A percentile compares a stretch with the other conserved stretches of the same genome.
These are phyloP conservation scores for Chamaenerion angustifolium DNA, from an alignment of 345 rosid species.

Conservation along the genomic window DNA sequence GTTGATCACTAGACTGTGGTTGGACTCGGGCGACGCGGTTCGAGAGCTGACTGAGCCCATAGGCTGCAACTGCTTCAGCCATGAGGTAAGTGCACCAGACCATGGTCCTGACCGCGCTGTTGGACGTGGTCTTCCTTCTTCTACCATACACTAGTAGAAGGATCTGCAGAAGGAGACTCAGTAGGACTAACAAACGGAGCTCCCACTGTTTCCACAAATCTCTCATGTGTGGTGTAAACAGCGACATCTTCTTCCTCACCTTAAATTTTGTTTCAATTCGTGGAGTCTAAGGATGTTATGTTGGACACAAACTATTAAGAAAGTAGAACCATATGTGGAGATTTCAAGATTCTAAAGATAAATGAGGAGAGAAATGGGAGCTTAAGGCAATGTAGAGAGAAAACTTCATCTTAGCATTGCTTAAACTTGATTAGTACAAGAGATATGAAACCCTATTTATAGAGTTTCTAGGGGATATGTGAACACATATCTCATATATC, in stretches of 20 bases:
- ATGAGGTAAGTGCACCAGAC: conserved; percentile 49
- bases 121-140: conserved; percentile 5
- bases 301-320: too few species aligned
- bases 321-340: too few species aligned
- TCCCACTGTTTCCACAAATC: conserved; percentile 17
- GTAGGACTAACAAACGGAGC: conserved; percentile 7
- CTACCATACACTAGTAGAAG: conserved; percentile 6
- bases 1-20: not conserved
- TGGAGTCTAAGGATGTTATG: too few species aligned
- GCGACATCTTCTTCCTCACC: not conserved
- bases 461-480: too few species aligned
- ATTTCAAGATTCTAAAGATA: too few species aligned
- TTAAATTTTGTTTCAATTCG: not conserved
- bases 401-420: too few species aligned
- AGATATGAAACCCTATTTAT: too few species aligned
- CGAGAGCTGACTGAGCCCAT: conserved; percentile 43
- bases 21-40: conserved; percentile 14
- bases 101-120: conserved; percentile 4
- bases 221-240: not conserved
- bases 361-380: too few species aligned
- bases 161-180: conserved; percentile 14
- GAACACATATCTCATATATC: too few species aligned
- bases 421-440: too few species aligned
- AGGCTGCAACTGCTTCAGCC: conserved; percentile 50
- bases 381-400: too few species aligned